These are phyloP conservation scores for Mortierella hygrophila DNA, from an alignment of 192 early-diverging fungal genomes.

Conservation along the genomic window DNA sequence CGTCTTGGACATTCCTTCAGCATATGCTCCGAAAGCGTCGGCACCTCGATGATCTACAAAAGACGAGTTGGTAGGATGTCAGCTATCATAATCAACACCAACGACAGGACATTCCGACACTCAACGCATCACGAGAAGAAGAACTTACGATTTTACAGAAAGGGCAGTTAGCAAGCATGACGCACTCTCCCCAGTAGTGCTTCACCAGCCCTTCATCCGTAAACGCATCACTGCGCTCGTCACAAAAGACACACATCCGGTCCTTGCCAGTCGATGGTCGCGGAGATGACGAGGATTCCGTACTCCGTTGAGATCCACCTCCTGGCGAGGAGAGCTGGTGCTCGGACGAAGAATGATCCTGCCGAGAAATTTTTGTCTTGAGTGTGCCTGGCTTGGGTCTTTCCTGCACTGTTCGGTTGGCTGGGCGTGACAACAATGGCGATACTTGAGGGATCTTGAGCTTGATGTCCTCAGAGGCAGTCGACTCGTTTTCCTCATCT, in stretches of 20 bases:
- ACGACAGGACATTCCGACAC: neutral
- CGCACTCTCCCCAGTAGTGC: conserved; percentile 86
- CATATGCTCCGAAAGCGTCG: conserved; percentile 74
- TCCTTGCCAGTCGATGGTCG: conserved; percentile 11
- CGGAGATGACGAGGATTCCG: neutral
- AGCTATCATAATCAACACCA: neutral
- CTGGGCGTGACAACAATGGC: neutral
- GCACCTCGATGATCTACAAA: conserved; percentile 78
- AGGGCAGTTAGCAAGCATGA: conserved; percentile 76
- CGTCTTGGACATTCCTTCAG: conserved; percentile 72
- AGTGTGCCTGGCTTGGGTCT: neutral
- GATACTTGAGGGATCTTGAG: neutral
- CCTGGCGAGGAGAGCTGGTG: neutral
- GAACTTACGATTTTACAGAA: conserved; percentile 75
- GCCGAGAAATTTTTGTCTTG: neutral
- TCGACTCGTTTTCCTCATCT: conserved; percentile 51
- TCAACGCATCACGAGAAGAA: neutral
- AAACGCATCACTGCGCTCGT: conserved; percentile 70
- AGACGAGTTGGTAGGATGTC: neutral
- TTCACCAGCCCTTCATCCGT: conserved; percentile 77
- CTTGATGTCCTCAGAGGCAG: conserved; percentile 42
- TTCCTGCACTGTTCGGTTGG: neutral
- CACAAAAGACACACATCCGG: conserved; percentile 83
- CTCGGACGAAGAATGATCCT: neutral
- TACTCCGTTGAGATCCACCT: neutral